Base-by-base conservation (phyloP, 257 asterid genomes). In the Rauvolfia tetraphylla region DNA sequence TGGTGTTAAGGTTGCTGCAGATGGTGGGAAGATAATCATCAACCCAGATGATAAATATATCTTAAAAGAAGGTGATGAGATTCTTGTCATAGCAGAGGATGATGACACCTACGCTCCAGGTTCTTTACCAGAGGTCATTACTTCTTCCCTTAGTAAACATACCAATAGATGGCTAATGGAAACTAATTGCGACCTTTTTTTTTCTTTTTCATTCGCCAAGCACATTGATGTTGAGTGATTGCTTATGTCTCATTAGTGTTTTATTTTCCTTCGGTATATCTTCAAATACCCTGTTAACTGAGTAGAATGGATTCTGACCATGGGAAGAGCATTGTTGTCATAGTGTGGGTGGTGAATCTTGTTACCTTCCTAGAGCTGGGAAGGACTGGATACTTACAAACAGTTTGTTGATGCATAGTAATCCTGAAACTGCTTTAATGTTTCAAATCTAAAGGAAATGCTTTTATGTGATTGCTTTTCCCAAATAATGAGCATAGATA, bases 31-130 rank as follows among this genome's bases (percentile, higher is more conserved):
- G 82, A 94, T 94, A 83, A 88, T 76, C 79, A 92, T 94, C 80
- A 94, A 94, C 81, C 98, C 97, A 46, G 97, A 88, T 82, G 96
- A 92, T 81, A 88, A 82, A 39, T 94, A 94, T 85, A 84, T 92
- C 76, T 81, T 94, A 42, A 89, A 81, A 84, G 97, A 89, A 84
- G 98, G 96, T 81, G 98, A 94, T 80, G 97, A 92, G 84, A 81
- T 94, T 83, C 97, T 94, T 81, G 97, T 94, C 80, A 92, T 94
- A 83, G 98, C 98, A 36, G 98, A 94, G 86, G 98, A 94, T 80
- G 98, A 94, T 83, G 98, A 94, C 88, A 94, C 98, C 61, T 94
- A 94, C 84, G 88, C 93, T 77, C 98, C 98, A 41, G 89, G 90
- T 78, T 88, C 97, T 83, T 71, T 90, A 73, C 92, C 96, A n/a